phyloP scores from a whole-genome alignment of 805 yeast genomes.

The Starmerella tilneyi region DNA sequence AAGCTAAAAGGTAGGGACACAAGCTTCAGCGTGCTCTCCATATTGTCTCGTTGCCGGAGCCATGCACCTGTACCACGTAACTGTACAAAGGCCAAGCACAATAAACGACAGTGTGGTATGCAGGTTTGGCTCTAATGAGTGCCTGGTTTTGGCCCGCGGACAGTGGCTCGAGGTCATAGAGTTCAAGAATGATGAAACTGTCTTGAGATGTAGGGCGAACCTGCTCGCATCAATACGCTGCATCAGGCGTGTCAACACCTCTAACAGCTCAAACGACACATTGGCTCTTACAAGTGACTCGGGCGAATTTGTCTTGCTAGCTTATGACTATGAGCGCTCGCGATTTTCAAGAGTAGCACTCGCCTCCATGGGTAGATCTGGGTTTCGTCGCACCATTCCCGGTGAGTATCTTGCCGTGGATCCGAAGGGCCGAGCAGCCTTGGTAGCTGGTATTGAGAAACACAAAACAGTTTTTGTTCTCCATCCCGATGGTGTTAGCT shows the following conservation, averaged over 20 bases:
- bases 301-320: conserved; percentile 53
- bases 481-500: not conserved
- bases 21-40: not conserved
- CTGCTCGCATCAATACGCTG: conserved; percentile 50
- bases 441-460: conserved; percentile 36
- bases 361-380: conserved; percentile 42
- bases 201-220: conserved; percentile 36
- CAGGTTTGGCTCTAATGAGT: conserved; percentile 44
- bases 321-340: conserved; percentile 35
- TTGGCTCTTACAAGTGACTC: conserved; percentile 69
- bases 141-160: conserved; percentile 49
- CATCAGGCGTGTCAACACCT: conserved; percentile 42
- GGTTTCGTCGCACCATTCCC: conserved; percentile 66
- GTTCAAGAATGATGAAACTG: conserved; percentile 47
- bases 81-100: conserved; percentile 53
- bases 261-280: conserved; percentile 46
- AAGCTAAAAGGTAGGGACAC: too few relatives aligned
- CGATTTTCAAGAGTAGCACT: conserved; percentile 29
- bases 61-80: conserved; percentile 33
- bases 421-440: conserved; percentile 38
- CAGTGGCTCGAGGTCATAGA: conserved; percentile 45
- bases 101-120: conserved; percentile 54
- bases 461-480: not conserved
- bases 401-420: conserved; percentile 65
- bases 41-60: not conserved